Percentiles rank a stretch among this genome's conserved stretches.
Conservation (phyloP, 2,329 filamentous ascomycete genomes). For the Fusarium dlaminii region DNA sequence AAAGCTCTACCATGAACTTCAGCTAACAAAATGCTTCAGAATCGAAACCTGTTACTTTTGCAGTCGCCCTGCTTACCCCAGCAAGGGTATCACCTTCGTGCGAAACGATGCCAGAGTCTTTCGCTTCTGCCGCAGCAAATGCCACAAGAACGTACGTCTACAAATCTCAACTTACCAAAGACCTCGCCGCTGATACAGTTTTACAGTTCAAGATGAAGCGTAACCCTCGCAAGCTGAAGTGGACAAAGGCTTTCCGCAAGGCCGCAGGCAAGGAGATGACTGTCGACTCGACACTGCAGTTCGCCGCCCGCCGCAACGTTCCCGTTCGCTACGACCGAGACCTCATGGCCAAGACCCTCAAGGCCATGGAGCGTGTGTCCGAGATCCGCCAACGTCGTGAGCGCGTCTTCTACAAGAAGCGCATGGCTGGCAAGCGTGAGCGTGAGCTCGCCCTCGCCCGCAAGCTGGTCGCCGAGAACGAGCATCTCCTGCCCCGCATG, state of each 20-base stretch:
- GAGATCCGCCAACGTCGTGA: conserved; percentile 88
- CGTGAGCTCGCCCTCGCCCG: conserved; percentile 81
- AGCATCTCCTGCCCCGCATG: conserved; percentile 86
- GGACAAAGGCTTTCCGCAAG: conserved; percentile 94
- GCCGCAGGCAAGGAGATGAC: conserved; percentile 84
- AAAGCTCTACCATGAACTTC: conserved; percentile 2
- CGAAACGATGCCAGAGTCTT: conserved; percentile 63
- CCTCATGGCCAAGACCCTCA: conserved; percentile 84
- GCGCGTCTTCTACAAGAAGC: conserved; percentile 91
- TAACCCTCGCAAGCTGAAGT: conserved; percentile 95
- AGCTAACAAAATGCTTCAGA: conserved; percentile 42
- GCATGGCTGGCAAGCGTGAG: conserved; percentile 91
- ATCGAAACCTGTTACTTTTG: conserved; percentile 59
- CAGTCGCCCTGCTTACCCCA: conserved; percentile 61
- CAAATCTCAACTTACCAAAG: not conserved
- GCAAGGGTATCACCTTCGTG: conserved; percentile 65
- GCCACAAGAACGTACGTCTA: conserved; percentile 64
- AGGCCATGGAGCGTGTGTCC: conserved; percentile 88
- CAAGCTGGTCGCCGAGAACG: conserved; percentile 90
- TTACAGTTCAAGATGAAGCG: conserved; percentile 93
- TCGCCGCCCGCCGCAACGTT: conserved; percentile 91
- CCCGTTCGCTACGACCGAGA: conserved; percentile 97
- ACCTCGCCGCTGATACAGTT: conserved; percentile 10
- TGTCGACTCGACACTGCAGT: conserved; percentile 92
- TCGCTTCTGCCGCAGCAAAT: conserved; percentile 69